Conservation (phyloP, 495 filamentous ascomycete genomes). For the Aspergillus leporis region DNA sequence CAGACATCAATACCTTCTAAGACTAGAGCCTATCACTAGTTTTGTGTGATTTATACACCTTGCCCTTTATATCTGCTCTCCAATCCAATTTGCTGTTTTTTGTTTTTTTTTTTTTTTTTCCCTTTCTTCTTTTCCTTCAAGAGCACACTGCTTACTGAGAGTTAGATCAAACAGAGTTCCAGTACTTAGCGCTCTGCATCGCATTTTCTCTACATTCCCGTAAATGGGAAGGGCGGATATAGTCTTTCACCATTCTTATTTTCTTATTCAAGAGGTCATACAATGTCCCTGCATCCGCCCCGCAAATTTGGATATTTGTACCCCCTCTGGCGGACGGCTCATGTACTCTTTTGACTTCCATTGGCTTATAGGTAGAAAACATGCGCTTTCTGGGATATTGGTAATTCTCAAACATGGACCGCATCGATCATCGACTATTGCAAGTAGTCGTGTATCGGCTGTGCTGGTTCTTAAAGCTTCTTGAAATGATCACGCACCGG, state of each 20-base stretch:
- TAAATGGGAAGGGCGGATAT: background rate
- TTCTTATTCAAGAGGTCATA: conserved; percentile 16
- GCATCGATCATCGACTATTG: conserved; percentile 21
- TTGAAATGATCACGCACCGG: conserved; percentile 14
- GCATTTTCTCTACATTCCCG: conserved; percentile 10
- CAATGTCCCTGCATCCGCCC: conserved; percentile 16
- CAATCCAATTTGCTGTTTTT: too few species aligned
- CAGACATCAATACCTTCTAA: background rate
- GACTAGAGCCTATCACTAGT: too few species aligned
- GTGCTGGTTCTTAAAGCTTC: conserved; percentile 5
- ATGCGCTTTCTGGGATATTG: conserved; percentile 13
- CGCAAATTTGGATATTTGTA: conserved; percentile 15
- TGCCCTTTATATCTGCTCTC: too few species aligned
- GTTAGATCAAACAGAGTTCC: background rate
- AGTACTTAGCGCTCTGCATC: conserved; percentile 16
- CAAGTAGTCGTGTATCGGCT: conserved; percentile 8
- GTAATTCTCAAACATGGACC: conserved; percentile 20
- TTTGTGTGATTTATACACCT: too few species aligned
- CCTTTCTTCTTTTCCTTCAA: background rate
- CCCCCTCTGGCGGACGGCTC: conserved; percentile 18
- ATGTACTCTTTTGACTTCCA: conserved; percentile 22
- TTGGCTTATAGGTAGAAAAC: conserved; percentile 19
- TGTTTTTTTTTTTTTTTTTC: background rate
- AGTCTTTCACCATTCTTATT: background rate
- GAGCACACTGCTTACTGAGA: background rate